Evolutionary conservation across 2,329 filamentous ascomycete genomes (phyloP).

Genomic region (Hypoxylon sp.): DNA sequence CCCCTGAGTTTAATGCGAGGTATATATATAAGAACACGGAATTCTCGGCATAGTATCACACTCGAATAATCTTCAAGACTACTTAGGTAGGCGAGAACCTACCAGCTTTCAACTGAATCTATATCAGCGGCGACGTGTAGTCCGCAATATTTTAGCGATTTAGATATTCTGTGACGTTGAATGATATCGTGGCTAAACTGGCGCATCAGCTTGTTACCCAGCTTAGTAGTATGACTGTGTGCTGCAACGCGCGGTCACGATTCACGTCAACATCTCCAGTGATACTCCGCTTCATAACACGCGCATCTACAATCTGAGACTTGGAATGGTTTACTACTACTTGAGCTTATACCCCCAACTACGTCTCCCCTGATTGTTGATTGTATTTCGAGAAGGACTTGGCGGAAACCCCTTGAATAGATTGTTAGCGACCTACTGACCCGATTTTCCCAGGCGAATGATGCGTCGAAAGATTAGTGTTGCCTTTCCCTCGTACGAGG

Average conservation of each 20-base stretch:
- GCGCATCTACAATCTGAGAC: too few species aligned
- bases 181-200: not conserved
- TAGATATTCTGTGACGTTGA: not conserved
- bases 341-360: too few species aligned
- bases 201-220: too few species aligned
- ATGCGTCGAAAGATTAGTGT: not conserved
- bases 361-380: not conserved
- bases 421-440: too few species aligned
- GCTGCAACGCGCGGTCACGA: not conserved
- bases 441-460: not conserved
- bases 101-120: not conserved
- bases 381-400: not conserved
- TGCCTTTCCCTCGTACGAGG: not conserved
- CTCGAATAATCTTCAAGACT: not conserved
- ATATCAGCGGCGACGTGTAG: not conserved
- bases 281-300: not conserved
- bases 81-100: not conserved
- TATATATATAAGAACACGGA: not conserved
- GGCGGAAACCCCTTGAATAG: not conserved
- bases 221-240: not conserved
- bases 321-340: too few species aligned
- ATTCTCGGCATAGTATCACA: not conserved
- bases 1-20: not conserved
- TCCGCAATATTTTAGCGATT: not conserved
- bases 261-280: not conserved